Base-by-base conservation (phyloP, 495 filamentous ascomycete genomes). In the Parathielavia appendiculata region DNA sequence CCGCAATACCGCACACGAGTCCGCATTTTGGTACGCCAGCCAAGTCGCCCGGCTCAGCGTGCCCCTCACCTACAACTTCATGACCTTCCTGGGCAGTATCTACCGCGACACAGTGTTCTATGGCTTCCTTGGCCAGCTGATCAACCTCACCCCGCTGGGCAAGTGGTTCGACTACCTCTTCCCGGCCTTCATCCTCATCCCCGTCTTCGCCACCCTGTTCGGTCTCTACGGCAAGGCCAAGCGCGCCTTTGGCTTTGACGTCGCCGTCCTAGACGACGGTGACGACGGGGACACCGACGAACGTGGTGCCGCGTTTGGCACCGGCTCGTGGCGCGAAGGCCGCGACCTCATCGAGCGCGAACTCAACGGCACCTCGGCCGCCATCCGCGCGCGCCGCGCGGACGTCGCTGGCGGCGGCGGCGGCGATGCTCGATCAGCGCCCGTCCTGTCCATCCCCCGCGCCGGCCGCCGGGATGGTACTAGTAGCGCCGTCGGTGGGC, bases 301-400 rank as follows among this genome's bases (percentile, higher is more conserved):
- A 5, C 19, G 80, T 49, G 75, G 76, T 6, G 74, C 79, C 30
- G 84, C 80, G 11, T 87, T 84, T 56, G 91, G 91, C 34, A 82
- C 83, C n/a, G 89, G 88, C 22, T 83, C 86, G 16, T 98, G 93
- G 93, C 79, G 92, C 36, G 93, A 98, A 75, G 93, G 93, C 14
- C 81, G 89, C n/a, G 90, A 91, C 32, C 79, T 98, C 13, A 96
- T 98, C 58, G 90, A 96, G 58, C 84, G 92, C 14, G 93, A 98
- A 67, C 68, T 95, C 17, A 83, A 86, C 50, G 87, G 86, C 47
- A 77, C 73, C 7, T 76, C 76, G 16, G 71, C 54, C 62, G 67
- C 55, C 34, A 64, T 72, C 45, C 60, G 69, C 22, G 58, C 61
- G n/a, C 69, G 71, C 53, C 68, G 71, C 46, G 70, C 68, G 17